A percentile compares a stretch with the other conserved stretches of the same genome.
These are phyloP conservation scores for Aspergillus haitiensis DNA, from an alignment of 495 filamentous ascomycete genomes.

Conservation along the genomic window DNA sequence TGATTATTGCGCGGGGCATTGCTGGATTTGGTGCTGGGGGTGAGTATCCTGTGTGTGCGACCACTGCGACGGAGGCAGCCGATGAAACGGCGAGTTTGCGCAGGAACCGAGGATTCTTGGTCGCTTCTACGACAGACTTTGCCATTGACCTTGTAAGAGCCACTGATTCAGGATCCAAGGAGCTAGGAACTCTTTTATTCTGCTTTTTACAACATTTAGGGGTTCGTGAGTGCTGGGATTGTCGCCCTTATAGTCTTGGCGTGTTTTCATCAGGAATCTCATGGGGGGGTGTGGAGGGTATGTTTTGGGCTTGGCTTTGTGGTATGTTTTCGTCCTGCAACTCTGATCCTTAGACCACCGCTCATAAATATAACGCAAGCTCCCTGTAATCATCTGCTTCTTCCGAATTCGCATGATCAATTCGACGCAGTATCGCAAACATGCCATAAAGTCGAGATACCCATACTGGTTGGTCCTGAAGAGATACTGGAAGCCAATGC, in stretches of 20 bases:
- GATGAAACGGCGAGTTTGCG: slow-evolving; percentile 39
- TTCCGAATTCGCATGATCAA: slow-evolving; percentile 43
- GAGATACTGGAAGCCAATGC: slow-evolving; percentile 43
- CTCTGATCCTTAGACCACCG: background rate
- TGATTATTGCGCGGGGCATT: slow-evolving; percentile 53
- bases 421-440: slow-evolving; percentile 38
- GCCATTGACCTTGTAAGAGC: slow-evolving; percentile 31
- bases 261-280: slow-evolving; percentile 26
- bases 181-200: background rate
- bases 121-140: slow-evolving; percentile 36
- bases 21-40: slow-evolving; percentile 54
- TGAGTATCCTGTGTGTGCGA: slow-evolving; percentile 49
- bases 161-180: background rate
- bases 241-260: slow-evolving; percentile 36
- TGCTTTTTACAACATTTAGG: slow-evolving; percentile 13
- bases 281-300: slow-evolving; percentile 38
- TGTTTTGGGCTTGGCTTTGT: slow-evolving; percentile 38
- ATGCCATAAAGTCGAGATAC: slow-evolving; percentile 36
- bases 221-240: slow-evolving; percentile 32
- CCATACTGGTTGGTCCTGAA: slow-evolving; percentile 37
- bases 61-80: slow-evolving; percentile 47
- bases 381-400: slow-evolving; percentile 37
- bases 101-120: slow-evolving; percentile 32
- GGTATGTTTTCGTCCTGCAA: slow-evolving; percentile 22
- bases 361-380: slow-evolving; percentile 13